Percentiles rank a stretch among this genome's conserved stretches.
Evolutionary conservation across 140 eudicot species (phyloP).

Genomic region (Bidens hawaiensis): DNA sequence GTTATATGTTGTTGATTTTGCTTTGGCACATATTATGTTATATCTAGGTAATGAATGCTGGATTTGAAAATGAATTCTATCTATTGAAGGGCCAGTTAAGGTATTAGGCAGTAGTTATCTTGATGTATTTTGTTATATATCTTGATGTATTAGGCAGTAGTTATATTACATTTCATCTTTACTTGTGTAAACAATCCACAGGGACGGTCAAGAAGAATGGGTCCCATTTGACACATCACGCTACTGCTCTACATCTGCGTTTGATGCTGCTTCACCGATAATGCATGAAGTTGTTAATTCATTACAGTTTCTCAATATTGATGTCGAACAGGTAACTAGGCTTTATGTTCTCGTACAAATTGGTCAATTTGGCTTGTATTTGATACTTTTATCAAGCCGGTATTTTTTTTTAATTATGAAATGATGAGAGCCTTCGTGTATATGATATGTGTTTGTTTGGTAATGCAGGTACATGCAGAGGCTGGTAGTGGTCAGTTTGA

Average conservation of each 20-base stretch:
- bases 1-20: background rate
- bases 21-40: too few relatives aligned
- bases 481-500: conserved; percentile 94
- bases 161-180: background rate
- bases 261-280: conserved; percentile 83
- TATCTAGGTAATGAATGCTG: conserved; percentile 84
- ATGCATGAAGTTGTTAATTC: conserved; percentile 57
- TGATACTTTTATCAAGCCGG: too few relatives aligned
- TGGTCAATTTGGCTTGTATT: too few relatives aligned
- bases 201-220: conserved; percentile 85
- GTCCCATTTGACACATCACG: conserved; percentile 73
- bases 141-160: too few relatives aligned
- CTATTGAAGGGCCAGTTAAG: conserved; percentile 60
- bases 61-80: conserved; percentile 88
- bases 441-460: conserved; percentile 18
- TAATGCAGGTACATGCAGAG: conserved; percentile 81
- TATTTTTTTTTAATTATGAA: too few relatives aligned
- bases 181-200: conserved; percentile 22
- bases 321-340: conserved; percentile 81
- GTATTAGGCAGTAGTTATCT: conserved; percentile 31
- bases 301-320: conserved; percentile 66
- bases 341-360: background rate
- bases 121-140: too few relatives aligned
- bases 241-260: conserved; percentile 78
- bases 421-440: too few relatives aligned